These are phyloP conservation scores for Ophiostoma sp. DNA, from an alignment of 2,329 filamentous ascomycete genomes.

Conservation along the genomic window DNA sequence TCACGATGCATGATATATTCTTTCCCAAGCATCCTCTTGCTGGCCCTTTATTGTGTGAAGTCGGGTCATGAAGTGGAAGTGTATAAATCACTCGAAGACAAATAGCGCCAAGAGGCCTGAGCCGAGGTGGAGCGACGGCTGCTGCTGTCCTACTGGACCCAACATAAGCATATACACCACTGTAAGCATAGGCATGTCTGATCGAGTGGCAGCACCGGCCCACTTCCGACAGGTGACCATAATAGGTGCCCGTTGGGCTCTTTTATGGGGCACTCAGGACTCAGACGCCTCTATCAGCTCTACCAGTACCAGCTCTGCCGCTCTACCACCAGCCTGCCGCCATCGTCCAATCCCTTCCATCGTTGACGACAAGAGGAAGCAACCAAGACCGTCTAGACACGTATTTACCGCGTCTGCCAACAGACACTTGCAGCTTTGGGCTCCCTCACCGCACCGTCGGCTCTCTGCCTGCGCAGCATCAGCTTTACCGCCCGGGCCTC, in stretches of 20 bases:
- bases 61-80: not conserved
- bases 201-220: not conserved
- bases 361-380: not conserved
- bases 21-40: not conserved
- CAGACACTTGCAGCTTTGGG: constrained; percentile 7
- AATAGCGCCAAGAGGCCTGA: not conserved
- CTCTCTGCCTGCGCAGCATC: not conserved
- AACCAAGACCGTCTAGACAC: not conserved
- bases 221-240: not conserved
- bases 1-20: not conserved
- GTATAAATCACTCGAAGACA: not conserved
- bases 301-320: not conserved
- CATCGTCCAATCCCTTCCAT: not conserved
- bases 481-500: too few relatives aligned
- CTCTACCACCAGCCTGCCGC: not conserved
- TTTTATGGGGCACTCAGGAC: too few relatives aligned
- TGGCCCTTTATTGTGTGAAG: not conserved
- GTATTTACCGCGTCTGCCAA: not conserved
- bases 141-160: not conserved
- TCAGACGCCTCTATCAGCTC: too few relatives aligned
- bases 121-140: not conserved
- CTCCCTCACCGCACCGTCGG: not conserved
- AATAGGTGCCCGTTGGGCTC: too few relatives aligned
- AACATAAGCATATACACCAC: not conserved
- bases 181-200: not conserved